Percentiles rank a stretch among this genome's conserved stretches.
These are phyloP conservation scores for Penicillium cataractarum DNA, from an alignment of 495 filamentous ascomycete genomes.

Conservation along the genomic window DNA sequence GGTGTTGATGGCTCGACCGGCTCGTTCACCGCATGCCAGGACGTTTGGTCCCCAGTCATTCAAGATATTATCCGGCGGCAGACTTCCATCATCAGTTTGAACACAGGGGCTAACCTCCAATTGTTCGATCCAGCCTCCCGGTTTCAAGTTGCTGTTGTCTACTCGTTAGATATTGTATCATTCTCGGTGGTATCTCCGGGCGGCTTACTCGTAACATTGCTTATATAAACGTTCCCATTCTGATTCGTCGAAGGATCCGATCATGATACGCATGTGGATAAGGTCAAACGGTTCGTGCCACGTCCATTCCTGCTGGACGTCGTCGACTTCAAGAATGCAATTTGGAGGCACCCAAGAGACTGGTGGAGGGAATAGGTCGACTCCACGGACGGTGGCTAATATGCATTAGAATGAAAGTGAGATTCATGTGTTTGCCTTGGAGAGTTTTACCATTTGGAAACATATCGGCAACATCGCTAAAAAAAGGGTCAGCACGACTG, in stretches of 20 bases:
- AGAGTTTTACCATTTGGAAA: constrained; percentile 17
- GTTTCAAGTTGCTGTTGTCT: constrained; percentile 32
- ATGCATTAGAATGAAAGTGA: background rate
- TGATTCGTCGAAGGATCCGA: constrained; percentile 20
- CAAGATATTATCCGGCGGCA: constrained; percentile 35
- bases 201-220: constrained; percentile 29
- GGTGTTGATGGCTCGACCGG: constrained; percentile 23
- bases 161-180: background rate
- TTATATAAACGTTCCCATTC: constrained; percentile 38
- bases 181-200: no score
- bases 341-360: constrained; percentile 28
- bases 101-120: constrained; percentile 49
- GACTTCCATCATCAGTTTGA: constrained; percentile 48
- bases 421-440: background rate
- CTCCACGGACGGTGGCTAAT: constrained; percentile 28
- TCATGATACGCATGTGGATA: constrained; percentile 38
- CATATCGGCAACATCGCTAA: constrained; percentile 29
- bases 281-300: constrained; percentile 37
- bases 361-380: constrained; percentile 32
- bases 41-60: constrained; percentile 25
- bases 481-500: background rate
- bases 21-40: constrained; percentile 19
- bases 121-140: constrained; percentile 61
- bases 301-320: constrained; percentile 34
- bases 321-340: constrained; percentile 27